Evolutionary conservation across 805 yeast genomes (phyloP).

Genomic region (Aciculoconidium aculeatum): DNA sequence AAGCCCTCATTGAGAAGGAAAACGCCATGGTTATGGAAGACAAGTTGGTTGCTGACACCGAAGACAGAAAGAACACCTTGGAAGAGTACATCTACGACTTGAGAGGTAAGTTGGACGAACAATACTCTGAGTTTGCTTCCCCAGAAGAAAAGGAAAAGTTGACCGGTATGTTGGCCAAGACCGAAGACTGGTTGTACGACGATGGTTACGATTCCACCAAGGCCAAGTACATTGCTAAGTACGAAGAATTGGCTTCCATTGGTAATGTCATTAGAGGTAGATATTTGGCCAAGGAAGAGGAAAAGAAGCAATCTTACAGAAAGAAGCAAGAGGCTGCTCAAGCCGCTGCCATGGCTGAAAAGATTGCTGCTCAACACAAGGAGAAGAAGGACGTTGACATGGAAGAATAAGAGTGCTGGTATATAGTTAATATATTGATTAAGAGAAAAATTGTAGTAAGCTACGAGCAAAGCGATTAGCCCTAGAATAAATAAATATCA

Average conservation of each 20-base stretch:
- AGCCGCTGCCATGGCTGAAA: slow-evolving; percentile 77
- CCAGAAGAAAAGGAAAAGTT: slow-evolving; percentile 85
- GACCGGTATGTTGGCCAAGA: slow-evolving; percentile 63
- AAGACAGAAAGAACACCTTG: slow-evolving; percentile 95
- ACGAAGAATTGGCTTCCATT: slow-evolving; percentile 90
- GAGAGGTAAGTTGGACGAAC: slow-evolving; percentile 94
- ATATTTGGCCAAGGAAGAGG: slow-evolving; percentile 90
- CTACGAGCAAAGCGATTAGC: slow-evolving; percentile 1
- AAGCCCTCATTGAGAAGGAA: slow-evolving; percentile 73
- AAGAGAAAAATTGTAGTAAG: no score
- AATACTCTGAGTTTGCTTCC: slow-evolving; percentile 80
- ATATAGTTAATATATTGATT: not conserved
- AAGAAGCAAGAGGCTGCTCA: slow-evolving; percentile 84
- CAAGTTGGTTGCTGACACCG: slow-evolving; percentile 96
- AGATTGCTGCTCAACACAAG: slow-evolving; percentile 59
- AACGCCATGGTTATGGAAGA: slow-evolving; percentile 80
- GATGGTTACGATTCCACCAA: slow-evolving; percentile 95
- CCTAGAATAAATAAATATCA: no score
- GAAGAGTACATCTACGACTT: slow-evolving; percentile 98
- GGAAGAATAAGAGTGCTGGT: slow-evolving; percentile 16
- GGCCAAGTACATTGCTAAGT: slow-evolving; percentile 95
- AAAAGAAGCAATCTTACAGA: slow-evolving; percentile 83
- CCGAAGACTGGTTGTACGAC: slow-evolving; percentile 98
- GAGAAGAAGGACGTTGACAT: slow-evolving; percentile 26
- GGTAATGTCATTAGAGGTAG: slow-evolving; percentile 96